These are phyloP conservation scores for Candida takata DNA, from an alignment of 805 yeast species.

Conservation along the genomic window DNA sequence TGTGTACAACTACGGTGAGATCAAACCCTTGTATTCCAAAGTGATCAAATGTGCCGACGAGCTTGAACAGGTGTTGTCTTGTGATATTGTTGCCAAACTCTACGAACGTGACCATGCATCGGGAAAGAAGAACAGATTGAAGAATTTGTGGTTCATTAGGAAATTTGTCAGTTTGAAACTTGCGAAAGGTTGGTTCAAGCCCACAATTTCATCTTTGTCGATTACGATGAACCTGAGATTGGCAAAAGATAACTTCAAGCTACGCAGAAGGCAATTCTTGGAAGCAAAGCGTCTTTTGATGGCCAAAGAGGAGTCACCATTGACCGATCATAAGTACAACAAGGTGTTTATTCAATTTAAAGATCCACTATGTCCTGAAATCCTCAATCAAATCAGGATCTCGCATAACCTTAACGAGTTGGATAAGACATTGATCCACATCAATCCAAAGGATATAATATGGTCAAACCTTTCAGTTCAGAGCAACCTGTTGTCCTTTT, in stretches of 20 bases:
- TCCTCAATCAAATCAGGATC: constrained; percentile 54
- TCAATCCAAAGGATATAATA: constrained; percentile 59
- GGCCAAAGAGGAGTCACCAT: constrained; percentile 17
- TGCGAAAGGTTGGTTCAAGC: not conserved
- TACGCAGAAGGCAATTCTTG: constrained; percentile 6
- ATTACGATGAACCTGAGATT: not conserved
- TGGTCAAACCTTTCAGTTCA: constrained; percentile 56
- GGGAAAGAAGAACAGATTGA: constrained; percentile 1
- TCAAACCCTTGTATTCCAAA: constrained; percentile 26
- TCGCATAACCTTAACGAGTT: constrained; percentile 36
- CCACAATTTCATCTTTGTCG: not conserved
- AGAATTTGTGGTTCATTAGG: constrained; percentile 1
- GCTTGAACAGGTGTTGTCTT: constrained; percentile 35
- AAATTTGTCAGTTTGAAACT: constrained; percentile 1
- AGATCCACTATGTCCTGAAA: constrained; percentile 48
- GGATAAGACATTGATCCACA: constrained; percentile 40
- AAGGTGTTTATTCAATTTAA: constrained; percentile 60
- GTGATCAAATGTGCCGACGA: constrained; percentile 24
- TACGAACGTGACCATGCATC: not conserved
- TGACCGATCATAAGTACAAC: constrained; percentile 25
- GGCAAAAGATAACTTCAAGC: constrained; percentile 2
- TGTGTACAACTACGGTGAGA: constrained; percentile 36
- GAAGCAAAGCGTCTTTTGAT: constrained; percentile 12
- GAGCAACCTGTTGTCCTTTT: constrained; percentile 29
- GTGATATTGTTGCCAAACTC: constrained; percentile 24